Evolutionary conservation across 352 stramenopile species (phyloP), one percentile per base, ranked within the genome.

Genomic region (Phytophthora cactorum): DNA sequence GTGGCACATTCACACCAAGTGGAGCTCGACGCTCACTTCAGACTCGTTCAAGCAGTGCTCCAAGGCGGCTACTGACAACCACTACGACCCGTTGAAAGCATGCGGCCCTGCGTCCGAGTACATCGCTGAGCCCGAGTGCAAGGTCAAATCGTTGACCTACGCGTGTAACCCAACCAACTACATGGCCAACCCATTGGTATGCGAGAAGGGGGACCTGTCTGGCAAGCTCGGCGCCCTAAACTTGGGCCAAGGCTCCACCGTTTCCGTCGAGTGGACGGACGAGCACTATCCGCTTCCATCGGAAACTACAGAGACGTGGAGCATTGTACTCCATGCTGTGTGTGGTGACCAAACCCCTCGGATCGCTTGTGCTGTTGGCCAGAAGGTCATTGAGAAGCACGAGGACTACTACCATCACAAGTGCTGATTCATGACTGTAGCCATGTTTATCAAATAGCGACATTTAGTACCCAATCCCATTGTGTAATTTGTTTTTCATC

Each of bases 251-350:
- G 43, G 62, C 31, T 43, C 45, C 11, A 72, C 62, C 1, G 69
- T 81, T 4, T 57, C 22, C 0, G 65, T 55, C 1, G 60, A 72
- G 28, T 92, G 69, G 68, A 74, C 62, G 12, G 82, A 92, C 55
- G 27, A 68, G 12, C 36, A 81, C 62, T 92, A 81, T 44, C 79
- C 80, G 10, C 43, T 72, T 15, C 45, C 67, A 5, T 61, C 62
- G 1, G 77, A 90, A 50, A 78, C 75, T 45, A 82, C 44, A 36
- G 61, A 73, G 7, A 58, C 75, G 29, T 90, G 79, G 79, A 92
- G 82, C 63, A 80, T 92, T 38, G 67, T 90, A 28, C 66, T 92
- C 49, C 84, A 90, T 52, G 80, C 82, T 2, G 76, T 88, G 9
- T 92, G 82, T 53, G 67, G 70, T 45, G 72, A 61, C 2, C 67